phyloP scores from a whole-genome alignment of 441 rosid genomes.

The Adansonia grandidieri region DNA sequence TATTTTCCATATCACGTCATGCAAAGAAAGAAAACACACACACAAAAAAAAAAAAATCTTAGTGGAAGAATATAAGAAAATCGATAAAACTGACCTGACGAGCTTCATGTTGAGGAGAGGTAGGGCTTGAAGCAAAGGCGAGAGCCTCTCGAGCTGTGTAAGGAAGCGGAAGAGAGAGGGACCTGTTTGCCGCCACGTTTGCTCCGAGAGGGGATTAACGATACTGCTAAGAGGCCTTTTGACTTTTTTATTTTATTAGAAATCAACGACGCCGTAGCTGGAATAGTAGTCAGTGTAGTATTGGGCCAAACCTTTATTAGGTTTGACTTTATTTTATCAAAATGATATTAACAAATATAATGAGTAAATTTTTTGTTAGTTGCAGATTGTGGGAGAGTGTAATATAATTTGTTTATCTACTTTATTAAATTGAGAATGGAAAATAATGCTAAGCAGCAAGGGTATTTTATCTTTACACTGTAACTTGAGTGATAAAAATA shows the following conservation, averaged over 20 bases:
- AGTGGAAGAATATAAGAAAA: not conserved
- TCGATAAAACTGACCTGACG: constrained; percentile 55
- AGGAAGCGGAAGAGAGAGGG: not conserved
- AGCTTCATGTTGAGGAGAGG: constrained; percentile 67
- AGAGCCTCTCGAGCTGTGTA: not conserved
- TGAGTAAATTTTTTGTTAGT: too few relatives aligned
- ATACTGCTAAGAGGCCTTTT: not conserved
- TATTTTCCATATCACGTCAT: not conserved
- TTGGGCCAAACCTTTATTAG: not conserved
- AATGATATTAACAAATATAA: too few relatives aligned
- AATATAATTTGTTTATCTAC: too few relatives aligned
- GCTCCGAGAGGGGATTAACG: not conserved
- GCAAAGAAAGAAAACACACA: not conserved
- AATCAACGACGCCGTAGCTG: not conserved
- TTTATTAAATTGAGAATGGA: too few relatives aligned
- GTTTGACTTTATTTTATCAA: too few relatives aligned
- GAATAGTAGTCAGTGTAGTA: too few relatives aligned
- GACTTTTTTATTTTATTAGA: not conserved
- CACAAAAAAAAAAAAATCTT: not conserved
- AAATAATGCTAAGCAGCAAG: too few relatives aligned
- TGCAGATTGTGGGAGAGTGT: too few relatives aligned
- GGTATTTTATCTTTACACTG: too few relatives aligned
- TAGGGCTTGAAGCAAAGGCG: constrained; percentile 34
- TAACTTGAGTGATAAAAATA: too few relatives aligned
- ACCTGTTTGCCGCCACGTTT: not conserved